Evolutionary conservation across 179 eudicot genomes (phyloP), one percentile per base, ranked within the genome.

Genomic region (Sideroxylon spinosum): DNA sequence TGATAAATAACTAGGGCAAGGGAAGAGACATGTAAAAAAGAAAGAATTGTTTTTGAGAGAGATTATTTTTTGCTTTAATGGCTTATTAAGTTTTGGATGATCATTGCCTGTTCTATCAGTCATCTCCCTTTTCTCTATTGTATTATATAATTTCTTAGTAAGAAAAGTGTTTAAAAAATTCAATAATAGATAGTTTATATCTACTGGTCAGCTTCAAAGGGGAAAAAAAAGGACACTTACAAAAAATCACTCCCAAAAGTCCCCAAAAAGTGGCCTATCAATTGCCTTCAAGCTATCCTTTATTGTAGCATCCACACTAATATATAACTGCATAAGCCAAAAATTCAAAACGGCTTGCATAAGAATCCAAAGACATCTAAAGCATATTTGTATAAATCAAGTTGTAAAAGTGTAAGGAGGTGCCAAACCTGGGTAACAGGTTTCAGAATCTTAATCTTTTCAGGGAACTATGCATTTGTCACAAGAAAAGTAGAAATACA

Each of bases 381-480:
- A 50, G 66, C 13, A 37, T 6, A 10, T 49, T n/a, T 13, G n/a
- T 22, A 60, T 0, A 67, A 61, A 13, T 20, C n/a, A 68, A 59
- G 57, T 29, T n/a, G 6, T 17, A 17, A 50, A 49, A 61, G 22
- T 70, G 13, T 46, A 69, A 56, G 53, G 59, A 53, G n/a, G 71
- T 20, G 48, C 5, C 57, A 75, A 64, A 91, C 99, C 99, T 96
- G 98, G 2, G 99, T 96, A 77, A 96, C 81, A 20, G 98, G 98
- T 78, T 80, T 92, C 78, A 94, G 84, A 76, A 59, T 46, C 85
- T 64, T 87, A 74, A 96, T 96, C 86, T 91, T 94, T 28, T 94
- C 99, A 11, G 99, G 99, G 80, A 96, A 96, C 83, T 96, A 98
- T 1, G 99, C 99, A 90, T 96, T 96, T 81, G 99, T 96, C 71